Evolutionary conservation across 2,329 filamentous ascomycete genomes (phyloP), one percentile per base, ranked within the genome.

Genomic region (Trichoderma sp.): DNA sequence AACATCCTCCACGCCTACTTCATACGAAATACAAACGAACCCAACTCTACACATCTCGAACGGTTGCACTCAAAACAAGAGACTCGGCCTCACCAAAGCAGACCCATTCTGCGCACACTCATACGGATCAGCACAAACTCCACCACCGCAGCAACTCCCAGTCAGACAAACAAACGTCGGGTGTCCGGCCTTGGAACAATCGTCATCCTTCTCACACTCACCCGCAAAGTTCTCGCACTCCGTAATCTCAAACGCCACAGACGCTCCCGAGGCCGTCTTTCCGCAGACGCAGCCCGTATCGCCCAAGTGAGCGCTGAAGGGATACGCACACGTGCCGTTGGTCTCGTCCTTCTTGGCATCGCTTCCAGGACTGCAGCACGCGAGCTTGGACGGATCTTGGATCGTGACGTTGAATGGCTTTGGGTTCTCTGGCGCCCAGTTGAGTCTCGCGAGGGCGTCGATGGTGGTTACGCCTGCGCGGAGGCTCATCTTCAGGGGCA

Each of bases 41-140:
- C 55, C 55, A 47, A 14, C 13, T 56, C 31, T 33, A 24, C 52
- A 47, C 7, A 19, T 7, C 27, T 27, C 27, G 27, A 27, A 27
- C 52, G 10, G 21, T 16, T 29, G 1, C 19, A 5, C 58, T 58
- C 40, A 43, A 43, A 43, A 70, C 14, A 68, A 69, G 16, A 66
- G 62, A 6, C 52, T 40, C 64, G 72, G 72, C 58, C 69, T 73
- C 19, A 79, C 72, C 71, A 80, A 57, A 37, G 58, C 68, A 7
- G 76, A 78, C 1, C 77, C 77, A 40, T 77, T 76, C 69, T 79
- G 76, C 3, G 79, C 79, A 69, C 79, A 81, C 68, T 77, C 76
- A 69, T 76, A 79, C 6, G 77, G 77, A 73, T 81, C 77, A 69
- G 80, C 74, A 62, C 79, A 81, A 5, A 81, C 77, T 2, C 79